Base-by-base conservation (phyloP, 345 rosid genomes). In the Acer saccharum region DNA sequence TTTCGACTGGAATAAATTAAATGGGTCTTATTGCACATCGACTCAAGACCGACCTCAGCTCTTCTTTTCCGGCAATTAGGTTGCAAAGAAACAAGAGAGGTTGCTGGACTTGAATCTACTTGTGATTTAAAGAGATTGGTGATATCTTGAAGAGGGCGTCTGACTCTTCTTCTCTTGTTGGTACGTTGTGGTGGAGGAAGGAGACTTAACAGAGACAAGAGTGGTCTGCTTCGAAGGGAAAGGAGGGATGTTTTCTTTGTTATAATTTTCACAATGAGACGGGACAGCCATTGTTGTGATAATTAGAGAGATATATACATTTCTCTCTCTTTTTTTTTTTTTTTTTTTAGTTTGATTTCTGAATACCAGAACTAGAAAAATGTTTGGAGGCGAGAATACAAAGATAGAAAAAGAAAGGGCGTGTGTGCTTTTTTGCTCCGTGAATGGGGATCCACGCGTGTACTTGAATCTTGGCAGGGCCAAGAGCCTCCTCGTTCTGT, bases 101-200 rank as follows among this genome's bases (percentile, higher is more conserved):
- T 32, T 32, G 35, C 4, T 12, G 80, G 55, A 27, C 46, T 35
- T 43, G 70, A 60, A 52, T 7, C 0, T 17, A 70, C 43, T 41
- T 43, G 58, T 7, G 61, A 61, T 61, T 78, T 25, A 12, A 81
- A 23, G 69, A 83, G 73, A 14, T 76, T 43, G 76, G 87, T 80
- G 13, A 85, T 83, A 75, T 87, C 88, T 46, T 74, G 80, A 32
- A 85, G 86, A 46, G 88, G 86, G 12, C 27, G 70, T 66, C 85
- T 79, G 46, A 23, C 10, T 68, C 72, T 77, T 48, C 75, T 57
- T 60, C 70, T 79, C 27, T 72, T 76, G 8, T 32, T 27, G 72
- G 8, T 16, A 55, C 25, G 25, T 23, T 23, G 61, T 25, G 21
- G 64, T 21, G 7, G 73, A 46, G 8, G 70, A 50, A 54, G 25